Evolutionary conservation across 805 yeast genomes (phyloP).

Genomic region (Clavispora carvajalis): DNA sequence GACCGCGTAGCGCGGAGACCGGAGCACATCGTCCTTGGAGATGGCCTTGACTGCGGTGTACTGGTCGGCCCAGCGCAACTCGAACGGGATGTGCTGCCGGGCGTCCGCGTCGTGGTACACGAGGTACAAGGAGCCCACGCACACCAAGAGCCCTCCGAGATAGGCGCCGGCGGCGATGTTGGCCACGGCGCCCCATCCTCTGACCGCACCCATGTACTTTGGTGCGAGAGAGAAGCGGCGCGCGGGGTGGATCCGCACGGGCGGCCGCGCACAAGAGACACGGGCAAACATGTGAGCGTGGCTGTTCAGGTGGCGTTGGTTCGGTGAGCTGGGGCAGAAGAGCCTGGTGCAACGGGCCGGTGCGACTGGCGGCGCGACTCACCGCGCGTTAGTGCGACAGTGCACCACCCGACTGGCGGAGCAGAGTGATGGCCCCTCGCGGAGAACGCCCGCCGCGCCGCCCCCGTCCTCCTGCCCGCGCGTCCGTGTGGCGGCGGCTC

Average conservation of each 20-base stretch:
- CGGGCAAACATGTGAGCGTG: background rate
- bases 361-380: too few relatives aligned
- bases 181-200: constrained; percentile 27
- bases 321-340: too few relatives aligned
- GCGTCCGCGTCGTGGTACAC: constrained; percentile 35
- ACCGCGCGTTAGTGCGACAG: too few relatives aligned
- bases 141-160: constrained; percentile 36
- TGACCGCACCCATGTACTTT: constrained; percentile 4
- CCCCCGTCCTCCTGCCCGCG: too few relatives aligned
- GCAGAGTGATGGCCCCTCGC: too few relatives aligned
- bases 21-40: constrained; percentile 39
- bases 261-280: background rate
- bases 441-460: background rate
- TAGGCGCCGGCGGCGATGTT: constrained; percentile 40
- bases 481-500: constrained; percentile 4
- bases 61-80: constrained; percentile 28
- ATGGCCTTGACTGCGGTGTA: constrained; percentile 37
- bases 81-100: constrained; percentile 38
- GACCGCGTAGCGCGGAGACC: constrained; percentile 37
- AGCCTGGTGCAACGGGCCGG: too few relatives aligned
- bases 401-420: too few relatives aligned
- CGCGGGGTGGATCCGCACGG: background rate
- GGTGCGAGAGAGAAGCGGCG: constrained; percentile 1
- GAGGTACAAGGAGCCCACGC: constrained; percentile 34
- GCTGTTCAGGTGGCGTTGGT: too few relatives aligned